These are phyloP conservation scores for Globisporangium orthogonon DNA, from an alignment of 352 stramenopile genomes.

Conservation along the genomic window DNA sequence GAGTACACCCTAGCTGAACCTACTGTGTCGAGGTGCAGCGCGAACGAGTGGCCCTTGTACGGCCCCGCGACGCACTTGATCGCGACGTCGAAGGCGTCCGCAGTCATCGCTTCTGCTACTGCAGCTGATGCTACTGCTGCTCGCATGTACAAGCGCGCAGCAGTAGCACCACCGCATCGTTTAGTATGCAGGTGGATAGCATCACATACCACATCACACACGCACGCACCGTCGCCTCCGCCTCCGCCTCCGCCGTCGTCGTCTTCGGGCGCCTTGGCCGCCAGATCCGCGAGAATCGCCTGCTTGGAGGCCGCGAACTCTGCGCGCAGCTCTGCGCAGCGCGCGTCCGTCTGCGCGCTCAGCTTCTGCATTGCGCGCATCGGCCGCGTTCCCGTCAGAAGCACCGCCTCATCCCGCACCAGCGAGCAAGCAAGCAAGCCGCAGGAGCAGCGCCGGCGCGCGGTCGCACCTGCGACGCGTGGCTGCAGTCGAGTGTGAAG, in stretches of 20 bases:
- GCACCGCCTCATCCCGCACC: background rate
- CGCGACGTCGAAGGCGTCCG: constrained; percentile 32
- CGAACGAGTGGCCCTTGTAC: constrained; percentile 56
- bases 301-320: constrained; percentile 53
- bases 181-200: no score
- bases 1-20: background rate
- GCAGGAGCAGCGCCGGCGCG: no score
- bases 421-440: background rate
- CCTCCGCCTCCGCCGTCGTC: background rate
- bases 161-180: background rate
- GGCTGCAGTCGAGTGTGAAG: constrained; percentile 15
- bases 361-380: constrained; percentile 30
- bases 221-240: background rate
- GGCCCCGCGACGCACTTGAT: constrained; percentile 46
- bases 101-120: background rate
- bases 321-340: constrained; percentile 34
- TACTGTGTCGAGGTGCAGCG: constrained; percentile 55
- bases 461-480: constrained; percentile 12
- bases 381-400: background rate
- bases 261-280: constrained; percentile 40
- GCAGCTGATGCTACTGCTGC: constrained; percentile 12
- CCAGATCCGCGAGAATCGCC: constrained; percentile 39
- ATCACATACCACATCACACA: no score
- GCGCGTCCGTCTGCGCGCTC: constrained; percentile 43
- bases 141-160: background rate